Base-by-base conservation (phyloP, 768 basidiomycete genomes). In the Serendipita sp. region DNA sequence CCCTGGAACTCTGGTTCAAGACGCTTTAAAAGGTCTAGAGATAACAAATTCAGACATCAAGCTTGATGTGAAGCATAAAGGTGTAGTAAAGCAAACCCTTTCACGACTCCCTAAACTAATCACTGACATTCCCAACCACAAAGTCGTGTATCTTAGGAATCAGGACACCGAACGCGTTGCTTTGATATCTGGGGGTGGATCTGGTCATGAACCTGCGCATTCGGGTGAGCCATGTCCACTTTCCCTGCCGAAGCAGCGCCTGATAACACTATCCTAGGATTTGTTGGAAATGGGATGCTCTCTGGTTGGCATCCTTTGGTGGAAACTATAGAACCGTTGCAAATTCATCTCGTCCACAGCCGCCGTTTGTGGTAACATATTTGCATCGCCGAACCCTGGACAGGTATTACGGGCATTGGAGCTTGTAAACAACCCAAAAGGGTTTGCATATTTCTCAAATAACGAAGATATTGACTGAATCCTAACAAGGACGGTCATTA, bases 191-290 rank as follows among this genome's bases (percentile, higher is more conserved):
- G 90, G 90, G 6, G 90, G 91, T 3, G 90, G 91, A 36, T 83
- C 86, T 29, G 89, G 94, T 3, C 94, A 96, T 71, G 94, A 96
- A 70, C 94, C 94, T 4, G 82, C 91, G 15, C 91, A 93, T 74
- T 82, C 89, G 3, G 88, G 83, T 1, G 55, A 36, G 45, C 46
- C 13, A 29, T 45, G 18, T 63, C 23, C 18, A 31, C 29, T 15
- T 55, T 40, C 65, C 34, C 10, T 62, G 27, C 5, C n/a, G 40
- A 40, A 50, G 16, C 71, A 46, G 23, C 18, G 23, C 18, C 15
- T 11, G 10, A 6, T 67, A 5, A 18, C 37, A 34, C 33, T 2
- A 2, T 15, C 0, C 36, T 36, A 27, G 62, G 67, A 6, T 63
- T 43, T 34, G 29, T 63, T 88, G 87, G 88, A 44, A 74, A 82